These are phyloP conservation scores for Talaromyces sp. DNA, from an alignment of 2,329 filamentous ascomycete genomes.

Conservation along the genomic window DNA sequence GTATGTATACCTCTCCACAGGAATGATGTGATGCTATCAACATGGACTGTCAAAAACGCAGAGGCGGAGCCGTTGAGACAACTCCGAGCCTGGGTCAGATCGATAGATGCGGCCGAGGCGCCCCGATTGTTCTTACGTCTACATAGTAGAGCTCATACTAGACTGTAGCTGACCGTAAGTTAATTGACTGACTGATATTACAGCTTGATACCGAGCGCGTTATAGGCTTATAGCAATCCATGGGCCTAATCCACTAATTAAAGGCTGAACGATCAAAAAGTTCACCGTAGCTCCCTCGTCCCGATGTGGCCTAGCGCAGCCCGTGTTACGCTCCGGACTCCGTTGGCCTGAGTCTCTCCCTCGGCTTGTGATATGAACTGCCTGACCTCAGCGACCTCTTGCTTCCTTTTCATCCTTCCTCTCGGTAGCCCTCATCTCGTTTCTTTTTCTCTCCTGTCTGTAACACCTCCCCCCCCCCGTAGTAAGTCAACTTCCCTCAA, in stretches of 20 bases:
- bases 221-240: no score
- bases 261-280: conserved; percentile 2
- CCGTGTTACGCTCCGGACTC: conserved; percentile 3
- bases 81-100: not conserved
- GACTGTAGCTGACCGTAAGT: no score
- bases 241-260: not conserved
- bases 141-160: conserved; percentile 9
- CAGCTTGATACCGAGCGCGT: not conserved
- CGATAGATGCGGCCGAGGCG: not conserved
- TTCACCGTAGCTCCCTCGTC: not conserved
- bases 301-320: not conserved
- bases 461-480: not conserved
- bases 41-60: not conserved
- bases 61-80: not conserved
- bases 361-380: conserved; percentile 12
- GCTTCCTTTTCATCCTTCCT: not conserved
- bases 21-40: not conserved
- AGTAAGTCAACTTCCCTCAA: not conserved
- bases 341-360: not conserved
- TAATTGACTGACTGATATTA: no score
- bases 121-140: conserved; percentile 9
- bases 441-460: not conserved
- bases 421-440: not conserved
- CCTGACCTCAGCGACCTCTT: not conserved
- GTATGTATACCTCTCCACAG: no score